These are phyloP conservation scores for Sequoiadendron giganteum DNA, from an alignment of 75 land plant genomes.

Conservation along the genomic window DNA sequence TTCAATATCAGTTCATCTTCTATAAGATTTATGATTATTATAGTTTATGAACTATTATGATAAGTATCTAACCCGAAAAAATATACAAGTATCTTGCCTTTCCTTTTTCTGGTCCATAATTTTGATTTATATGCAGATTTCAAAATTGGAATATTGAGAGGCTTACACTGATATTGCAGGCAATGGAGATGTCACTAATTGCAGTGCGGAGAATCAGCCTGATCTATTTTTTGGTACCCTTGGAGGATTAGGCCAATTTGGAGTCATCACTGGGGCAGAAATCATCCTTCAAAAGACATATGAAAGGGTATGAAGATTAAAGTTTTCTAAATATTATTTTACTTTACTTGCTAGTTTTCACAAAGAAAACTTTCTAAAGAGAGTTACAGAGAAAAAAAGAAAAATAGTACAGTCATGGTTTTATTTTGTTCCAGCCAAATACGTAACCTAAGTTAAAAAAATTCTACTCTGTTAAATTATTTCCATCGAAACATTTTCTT, in stretches of 20 bases:
- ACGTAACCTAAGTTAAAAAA: no score
- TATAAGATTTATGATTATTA: background rate
- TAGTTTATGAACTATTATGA: no score
- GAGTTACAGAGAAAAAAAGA: no score
- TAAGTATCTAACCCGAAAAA: no score
- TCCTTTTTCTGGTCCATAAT: background rate
- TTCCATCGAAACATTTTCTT: no score
- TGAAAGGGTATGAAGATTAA: constrained; percentile 10
- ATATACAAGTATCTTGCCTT: background rate
- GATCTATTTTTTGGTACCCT: constrained; percentile 26
- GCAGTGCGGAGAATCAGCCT: constrained; percentile 11
- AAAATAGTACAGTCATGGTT: no score
- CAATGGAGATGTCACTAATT: constrained; percentile 14
- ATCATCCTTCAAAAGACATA: constrained; percentile 15
- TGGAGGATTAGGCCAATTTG: constrained; percentile 29
- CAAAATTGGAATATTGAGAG: background rate
- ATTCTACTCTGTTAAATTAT: no score
- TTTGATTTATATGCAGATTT: background rate
- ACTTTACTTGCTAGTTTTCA: no score
- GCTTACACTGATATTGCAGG: background rate
- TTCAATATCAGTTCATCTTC: background rate
- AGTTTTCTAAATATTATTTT: background rate
- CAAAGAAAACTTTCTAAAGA: no score
- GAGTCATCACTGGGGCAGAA: constrained; percentile 21
- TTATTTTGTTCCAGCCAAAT: no score